phyloP scores from a whole-genome alignment of 805 yeast genomes.

The Candida loeiensis region DNA sequence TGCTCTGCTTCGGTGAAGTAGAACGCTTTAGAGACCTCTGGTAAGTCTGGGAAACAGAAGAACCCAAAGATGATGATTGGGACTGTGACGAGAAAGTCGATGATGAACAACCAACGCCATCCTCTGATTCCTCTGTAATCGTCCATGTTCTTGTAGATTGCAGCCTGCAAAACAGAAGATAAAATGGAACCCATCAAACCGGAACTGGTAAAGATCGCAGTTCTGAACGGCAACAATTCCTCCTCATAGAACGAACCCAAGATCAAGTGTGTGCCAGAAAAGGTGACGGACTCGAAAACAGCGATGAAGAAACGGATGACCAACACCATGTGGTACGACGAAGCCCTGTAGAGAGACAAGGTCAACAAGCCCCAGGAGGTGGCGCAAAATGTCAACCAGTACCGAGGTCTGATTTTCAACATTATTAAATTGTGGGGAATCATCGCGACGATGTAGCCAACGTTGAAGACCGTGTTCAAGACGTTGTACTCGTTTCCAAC shows the following conservation, averaged over 20 bases:
- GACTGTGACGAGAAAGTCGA: constrained; percentile 55
- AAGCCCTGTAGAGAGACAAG: constrained; percentile 47
- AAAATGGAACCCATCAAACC: constrained; percentile 55
- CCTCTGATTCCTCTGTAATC: constrained; percentile 51
- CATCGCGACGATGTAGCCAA: constrained; percentile 61
- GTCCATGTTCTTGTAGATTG: constrained; percentile 45
- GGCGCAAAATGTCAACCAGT: constrained; percentile 53
- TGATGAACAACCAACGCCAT: constrained; percentile 45
- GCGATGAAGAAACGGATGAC: constrained; percentile 61
- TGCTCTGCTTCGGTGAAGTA: constrained; percentile 41
- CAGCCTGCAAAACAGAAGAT: constrained; percentile 55
- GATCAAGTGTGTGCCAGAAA: constrained; percentile 51
- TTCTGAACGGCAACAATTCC: constrained; percentile 26
- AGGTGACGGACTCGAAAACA: constrained; percentile 56
- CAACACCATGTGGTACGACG: constrained; percentile 47
- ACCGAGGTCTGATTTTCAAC: constrained; percentile 50
- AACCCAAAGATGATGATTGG: constrained; percentile 58
- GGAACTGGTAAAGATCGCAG: constrained; percentile 53
- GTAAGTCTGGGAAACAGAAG: constrained; percentile 56
- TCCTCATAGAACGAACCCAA: constrained; percentile 51
- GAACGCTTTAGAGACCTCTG: constrained; percentile 35
- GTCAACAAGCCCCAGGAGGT: constrained; percentile 57
- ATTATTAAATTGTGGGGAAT: constrained; percentile 58
- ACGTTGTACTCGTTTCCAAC: constrained; percentile 48
- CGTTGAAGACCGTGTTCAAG: constrained; percentile 53